phyloP scores from a whole-genome alignment of 371 early-diverging fungal species.

The Circinella umbellata region DNA sequence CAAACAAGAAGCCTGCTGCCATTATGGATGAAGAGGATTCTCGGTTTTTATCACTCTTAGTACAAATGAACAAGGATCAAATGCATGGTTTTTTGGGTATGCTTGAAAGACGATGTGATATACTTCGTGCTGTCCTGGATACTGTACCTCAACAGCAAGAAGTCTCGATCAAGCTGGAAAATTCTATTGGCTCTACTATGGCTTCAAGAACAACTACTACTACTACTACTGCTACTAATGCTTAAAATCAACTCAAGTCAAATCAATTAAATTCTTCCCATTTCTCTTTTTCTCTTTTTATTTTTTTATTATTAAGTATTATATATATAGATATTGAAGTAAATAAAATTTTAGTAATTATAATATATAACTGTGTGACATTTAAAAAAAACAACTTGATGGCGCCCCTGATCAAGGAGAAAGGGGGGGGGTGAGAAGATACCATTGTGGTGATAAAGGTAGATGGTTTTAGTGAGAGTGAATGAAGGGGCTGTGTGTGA shows the following conservation, averaged over 20 bases:
- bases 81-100: conserved; percentile 57
- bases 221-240: neutral
- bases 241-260: too few relatives aligned
- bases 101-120: conserved; percentile 46
- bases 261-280: too few relatives aligned
- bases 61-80: conserved; percentile 56
- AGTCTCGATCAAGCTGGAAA: neutral
- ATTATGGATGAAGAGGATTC: conserved; percentile 33
- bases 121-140: conserved; percentile 31
- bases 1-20: neutral
- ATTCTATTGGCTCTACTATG: too few relatives aligned
- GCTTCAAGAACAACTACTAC: neutral
- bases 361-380: too few relatives aligned
- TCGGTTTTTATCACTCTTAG: conserved; percentile 46
- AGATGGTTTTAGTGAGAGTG: neutral
- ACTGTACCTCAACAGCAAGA: conserved; percentile 16
- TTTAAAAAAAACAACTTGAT: too few relatives aligned
- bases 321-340: too few relatives aligned
- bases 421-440: too few relatives aligned
- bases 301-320: too few relatives aligned
- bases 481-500: neutral
- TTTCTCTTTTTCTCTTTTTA: too few relatives aligned
- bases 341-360: too few relatives aligned
- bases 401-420: too few relatives aligned
- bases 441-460: neutral